A percentile compares a stretch with the other conserved stretches of the same genome.
Conservation (phyloP, 2,329 filamentous ascomycete species). For the Colletotrichum sojae region DNA sequence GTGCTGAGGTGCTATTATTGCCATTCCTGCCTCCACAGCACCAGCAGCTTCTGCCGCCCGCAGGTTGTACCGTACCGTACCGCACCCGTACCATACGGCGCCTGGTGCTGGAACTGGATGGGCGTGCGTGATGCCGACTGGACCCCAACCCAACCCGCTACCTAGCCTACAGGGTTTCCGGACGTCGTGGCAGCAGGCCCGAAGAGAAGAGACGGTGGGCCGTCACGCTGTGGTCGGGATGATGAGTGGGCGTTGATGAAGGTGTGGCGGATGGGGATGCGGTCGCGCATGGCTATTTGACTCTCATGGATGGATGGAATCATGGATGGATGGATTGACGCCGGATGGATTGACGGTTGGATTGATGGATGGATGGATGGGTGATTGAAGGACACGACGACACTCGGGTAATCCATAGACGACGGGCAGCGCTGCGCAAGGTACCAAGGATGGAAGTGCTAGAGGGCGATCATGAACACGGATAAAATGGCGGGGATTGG, state of each 20-base stretch:
- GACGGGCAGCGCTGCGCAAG: not conserved
- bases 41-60: not conserved
- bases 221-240: too few species aligned
- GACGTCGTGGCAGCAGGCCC: too few species aligned
- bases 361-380: conserved; percentile 7
- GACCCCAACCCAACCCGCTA: too few species aligned
- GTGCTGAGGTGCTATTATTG: not conserved
- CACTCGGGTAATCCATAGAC: not conserved
- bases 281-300: too few species aligned
- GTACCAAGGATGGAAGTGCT: conserved; percentile 28
- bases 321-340: too few species aligned
- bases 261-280: too few species aligned
- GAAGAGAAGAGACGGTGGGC: too few species aligned
- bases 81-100: too few species aligned
- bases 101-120: not conserved
- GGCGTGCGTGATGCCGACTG: not conserved
- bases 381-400: not conserved
- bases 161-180: too few species aligned
- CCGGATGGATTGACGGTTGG: too few species aligned
- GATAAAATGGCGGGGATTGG: conserved; percentile 26
- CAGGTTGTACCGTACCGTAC: not conserved
- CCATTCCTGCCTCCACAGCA: not conserved
- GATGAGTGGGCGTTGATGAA: too few species aligned
- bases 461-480: conserved; percentile 28
- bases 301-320: too few species aligned